Evolutionary conservation across 1,284 basidiomycete genomes (phyloP), one percentile per base, ranked within the genome.

Genomic region (Cutaneotrichosporon sp.): DNA sequence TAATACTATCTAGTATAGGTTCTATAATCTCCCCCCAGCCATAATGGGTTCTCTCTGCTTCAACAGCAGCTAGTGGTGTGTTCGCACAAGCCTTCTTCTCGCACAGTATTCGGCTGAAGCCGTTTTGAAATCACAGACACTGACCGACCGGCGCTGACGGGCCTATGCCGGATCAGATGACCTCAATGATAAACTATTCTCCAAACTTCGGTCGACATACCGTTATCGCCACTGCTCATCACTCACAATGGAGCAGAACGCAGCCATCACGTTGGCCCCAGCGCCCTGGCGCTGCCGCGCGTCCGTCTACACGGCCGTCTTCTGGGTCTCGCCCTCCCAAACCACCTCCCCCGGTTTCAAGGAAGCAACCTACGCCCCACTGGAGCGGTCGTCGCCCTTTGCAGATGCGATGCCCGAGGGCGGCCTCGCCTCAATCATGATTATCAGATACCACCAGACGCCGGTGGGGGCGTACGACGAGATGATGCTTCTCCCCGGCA

Each of bases 381-480:
- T 58, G 38, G 61, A 62, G 56, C 30, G 50, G n/a, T 38, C 21
- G 1, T 49, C 61, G 6, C 49, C 61, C 10, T 62, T 62, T 10
- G 49, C 49, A 21, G 30, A 16, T 9, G 61, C 56, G 13, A n/a
- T 18, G 36, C 61, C 61, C 36, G n/a, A 42, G 10, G 61, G 61
- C 38, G 61, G 61, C 18, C 10, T 62, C 38, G 51, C 49, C 38
- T 58, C 51, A 26, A 21, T 62, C 61, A 50, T 52, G 61, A 50
- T 62, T 38, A 52, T 62, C 38, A 56, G 61, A 2, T 62, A 62
- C 56, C 7, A 38, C n/a, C 30, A 57, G 8, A 58, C 61, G 11
- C 61, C 61, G 5, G 61, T 57, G 14, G 61, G 61, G 3, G 1
- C 49, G 6, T 62, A 62, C 50, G 61, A 62, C 50, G 61, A 62